These are phyloP conservation scores for Pythium brassicae DNA, from an alignment of 352 stramenopile species.

Conservation along the genomic window DNA sequence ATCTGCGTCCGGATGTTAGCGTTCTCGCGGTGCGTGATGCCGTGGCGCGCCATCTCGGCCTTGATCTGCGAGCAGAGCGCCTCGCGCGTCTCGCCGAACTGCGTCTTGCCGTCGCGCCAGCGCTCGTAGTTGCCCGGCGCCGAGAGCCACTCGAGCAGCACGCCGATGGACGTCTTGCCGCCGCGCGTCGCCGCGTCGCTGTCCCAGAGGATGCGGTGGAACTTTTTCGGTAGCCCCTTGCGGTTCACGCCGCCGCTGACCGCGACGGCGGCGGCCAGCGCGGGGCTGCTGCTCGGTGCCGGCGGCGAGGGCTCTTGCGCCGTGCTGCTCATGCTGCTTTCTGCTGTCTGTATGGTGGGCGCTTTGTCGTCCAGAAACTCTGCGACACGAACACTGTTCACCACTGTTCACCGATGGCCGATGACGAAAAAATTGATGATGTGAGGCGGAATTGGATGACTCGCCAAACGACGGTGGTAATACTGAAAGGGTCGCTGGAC, in stretches of 20 bases:
- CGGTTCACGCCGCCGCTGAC: neutral
- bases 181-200: conserved; percentile 55
- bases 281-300: neutral
- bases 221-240: conserved; percentile 22
- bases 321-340: neutral
- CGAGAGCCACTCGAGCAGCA: conserved; percentile 68
- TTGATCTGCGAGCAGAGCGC: conserved; percentile 74
- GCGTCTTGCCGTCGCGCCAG: conserved; percentile 61
- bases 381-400: too few relatives aligned
- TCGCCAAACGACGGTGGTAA: too few relatives aligned
- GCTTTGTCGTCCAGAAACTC: too few relatives aligned
- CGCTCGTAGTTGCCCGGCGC: conserved; percentile 58
- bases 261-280: neutral
- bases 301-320: neutral
- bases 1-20: conserved; percentile 81
- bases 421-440: too few relatives aligned
- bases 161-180: conserved; percentile 67
- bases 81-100: conserved; percentile 67
- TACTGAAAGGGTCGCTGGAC: too few relatives aligned
- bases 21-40: conserved; percentile 68
- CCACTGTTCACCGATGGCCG: too few relatives aligned
- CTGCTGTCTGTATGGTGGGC: too few relatives aligned
- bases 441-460: too few relatives aligned
- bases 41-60: conserved; percentile 46
- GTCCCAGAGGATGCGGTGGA: conserved; percentile 78